Percentiles rank a stretch among this genome's conserved stretches.
phyloP scores from a whole-genome alignment of 2,329 filamentous ascomycete species.

The Metarhizium album region DNA sequence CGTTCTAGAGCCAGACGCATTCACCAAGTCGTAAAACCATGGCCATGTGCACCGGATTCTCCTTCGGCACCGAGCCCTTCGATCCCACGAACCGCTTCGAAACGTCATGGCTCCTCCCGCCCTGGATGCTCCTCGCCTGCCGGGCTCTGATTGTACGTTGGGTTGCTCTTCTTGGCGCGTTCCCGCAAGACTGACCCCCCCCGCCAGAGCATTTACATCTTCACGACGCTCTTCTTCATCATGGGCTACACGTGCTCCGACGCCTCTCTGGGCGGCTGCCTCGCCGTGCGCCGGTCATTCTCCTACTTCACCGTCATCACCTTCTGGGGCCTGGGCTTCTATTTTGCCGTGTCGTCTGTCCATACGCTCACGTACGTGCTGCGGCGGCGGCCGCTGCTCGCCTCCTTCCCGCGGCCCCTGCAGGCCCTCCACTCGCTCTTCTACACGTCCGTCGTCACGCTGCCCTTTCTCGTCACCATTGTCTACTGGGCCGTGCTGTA shows the following conservation, averaged over 20 bases:
- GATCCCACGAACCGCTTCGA: slow-evolving; percentile 56
- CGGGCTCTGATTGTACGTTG: slow-evolving; percentile 44
- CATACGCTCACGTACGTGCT: slow-evolving; percentile 61
- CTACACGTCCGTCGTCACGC: slow-evolving; percentile 52
- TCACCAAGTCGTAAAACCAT: background rate
- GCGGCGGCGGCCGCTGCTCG: slow-evolving; percentile 42
- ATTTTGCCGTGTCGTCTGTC: slow-evolving; percentile 55
- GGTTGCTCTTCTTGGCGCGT: background rate
- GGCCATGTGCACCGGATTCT: slow-evolving; percentile 17
- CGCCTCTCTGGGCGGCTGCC: slow-evolving; percentile 29
- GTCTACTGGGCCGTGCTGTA: slow-evolving; percentile 61
- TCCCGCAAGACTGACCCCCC: too few relatives aligned
- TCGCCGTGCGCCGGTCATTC: slow-evolving; percentile 46
- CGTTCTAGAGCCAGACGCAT: background rate
- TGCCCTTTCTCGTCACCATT: slow-evolving; percentile 58
- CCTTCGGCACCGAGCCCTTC: slow-evolving; percentile 32
- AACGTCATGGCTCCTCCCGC: slow-evolving; percentile 72
- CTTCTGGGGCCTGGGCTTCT: slow-evolving; percentile 76
- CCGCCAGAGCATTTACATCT: slow-evolving; percentile 51
- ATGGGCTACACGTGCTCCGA: slow-evolving; percentile 55
- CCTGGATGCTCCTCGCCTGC: slow-evolving; percentile 46
- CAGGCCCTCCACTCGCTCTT: slow-evolving; percentile 54
- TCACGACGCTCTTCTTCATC: slow-evolving; percentile 57
- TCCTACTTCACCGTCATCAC: slow-evolving; percentile 76
- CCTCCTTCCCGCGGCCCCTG: slow-evolving; percentile 47